Base-by-base conservation (phyloP, 2,329 filamentous ascomycete genomes). In the Alternaria sp. region DNA sequence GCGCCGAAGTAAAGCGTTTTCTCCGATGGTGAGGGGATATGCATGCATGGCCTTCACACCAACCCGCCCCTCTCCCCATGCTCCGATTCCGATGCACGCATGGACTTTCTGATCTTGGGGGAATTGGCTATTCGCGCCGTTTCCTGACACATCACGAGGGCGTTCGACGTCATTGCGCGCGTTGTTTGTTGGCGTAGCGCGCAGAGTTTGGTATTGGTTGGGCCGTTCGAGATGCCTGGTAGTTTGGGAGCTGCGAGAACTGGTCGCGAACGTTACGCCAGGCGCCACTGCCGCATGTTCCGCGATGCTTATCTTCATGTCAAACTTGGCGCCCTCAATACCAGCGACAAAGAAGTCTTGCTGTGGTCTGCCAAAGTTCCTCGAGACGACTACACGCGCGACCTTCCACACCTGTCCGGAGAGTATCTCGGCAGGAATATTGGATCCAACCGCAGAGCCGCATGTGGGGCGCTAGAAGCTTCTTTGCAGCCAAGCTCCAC, bases 391-490 rank as follows among this genome's bases (percentile, higher is more conserved):
- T 15, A 47, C 51, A 46, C 50, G 49, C 57, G 25, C 44, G 60
- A 45, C 33, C 61, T 59, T 45, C 45, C 57, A 46, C 33, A 23
- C n/a, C 20, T 45, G 43, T 46, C 33, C 58, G 55, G 57, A 49
- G 55, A 45, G 55, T 57, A 62, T 60, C 21, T 62, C 64, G 72
- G 51, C 30, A 53, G 23, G 59, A 69, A 65, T 68, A 25, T 69
- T 63, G 68, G 70, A 54, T 43, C 50, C 41, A 54, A 56, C 51
- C 63, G 63, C 67, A 74, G 71, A 75, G 71, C 71, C 70, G 62
- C 71, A 74, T 66, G 72, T 73, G 72, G 71, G 67, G 58, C 68
- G 60, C 71, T 75, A 75, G 70, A 75, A 72, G 71, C 73, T 74
- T 75, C 68, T 65, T 71, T 71, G 64, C 72, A 72, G 58, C 61